phyloP scores from a whole-genome alignment of 2,329 filamentous ascomycete species.

The Orbilia javanica region DNA sequence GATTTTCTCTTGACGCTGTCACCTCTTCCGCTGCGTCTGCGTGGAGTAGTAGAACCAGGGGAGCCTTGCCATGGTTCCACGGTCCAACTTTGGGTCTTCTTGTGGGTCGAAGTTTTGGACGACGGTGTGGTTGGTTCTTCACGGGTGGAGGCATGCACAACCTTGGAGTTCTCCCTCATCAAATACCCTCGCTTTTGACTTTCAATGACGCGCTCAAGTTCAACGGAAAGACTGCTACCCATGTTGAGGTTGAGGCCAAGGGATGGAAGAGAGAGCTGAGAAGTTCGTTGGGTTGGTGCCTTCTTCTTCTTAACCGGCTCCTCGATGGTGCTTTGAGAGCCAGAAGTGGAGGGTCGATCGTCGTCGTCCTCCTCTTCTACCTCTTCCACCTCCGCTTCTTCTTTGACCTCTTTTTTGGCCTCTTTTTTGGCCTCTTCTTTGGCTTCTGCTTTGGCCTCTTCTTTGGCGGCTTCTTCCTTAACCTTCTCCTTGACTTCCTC shows the following conservation, averaged over 20 bases:
- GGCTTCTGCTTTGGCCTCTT: constrained; percentile 68
- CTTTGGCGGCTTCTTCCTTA: no score
- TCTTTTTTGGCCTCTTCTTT: constrained; percentile 62
- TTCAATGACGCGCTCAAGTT: constrained; percentile 56
- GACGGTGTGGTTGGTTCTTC: constrained; percentile 73
- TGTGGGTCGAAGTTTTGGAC: constrained; percentile 77
- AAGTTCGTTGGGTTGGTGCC: constrained; percentile 22
- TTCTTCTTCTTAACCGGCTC: constrained; percentile 67
- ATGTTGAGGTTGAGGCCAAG: constrained; percentile 55
- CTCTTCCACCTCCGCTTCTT: constrained; percentile 68
- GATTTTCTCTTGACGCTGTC: constrained; percentile 72
- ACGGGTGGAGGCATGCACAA: constrained; percentile 89
- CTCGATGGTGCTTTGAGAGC: constrained; percentile 62
- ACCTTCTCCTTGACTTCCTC: constrained; percentile 68
- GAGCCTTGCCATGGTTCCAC: constrained; percentile 91
- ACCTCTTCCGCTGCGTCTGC: constrained; percentile 69
- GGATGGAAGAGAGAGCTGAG: constrained; percentile 47
- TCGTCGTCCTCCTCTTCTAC: constrained; percentile 63
- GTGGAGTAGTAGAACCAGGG: constrained; percentile 67
- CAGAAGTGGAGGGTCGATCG: constrained; percentile 61
- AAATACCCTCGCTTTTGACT: constrained; percentile 89
- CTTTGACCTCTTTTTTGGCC: constrained; percentile 71
- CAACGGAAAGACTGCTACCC: constrained; percentile 55
- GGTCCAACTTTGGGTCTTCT: constrained; percentile 91
- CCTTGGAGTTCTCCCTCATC: constrained; percentile 98